Evolutionary conservation across 2,329 filamentous ascomycete genomes (phyloP), one percentile per base, ranked within the genome.

Genomic region (Aspergillus sp.): DNA sequence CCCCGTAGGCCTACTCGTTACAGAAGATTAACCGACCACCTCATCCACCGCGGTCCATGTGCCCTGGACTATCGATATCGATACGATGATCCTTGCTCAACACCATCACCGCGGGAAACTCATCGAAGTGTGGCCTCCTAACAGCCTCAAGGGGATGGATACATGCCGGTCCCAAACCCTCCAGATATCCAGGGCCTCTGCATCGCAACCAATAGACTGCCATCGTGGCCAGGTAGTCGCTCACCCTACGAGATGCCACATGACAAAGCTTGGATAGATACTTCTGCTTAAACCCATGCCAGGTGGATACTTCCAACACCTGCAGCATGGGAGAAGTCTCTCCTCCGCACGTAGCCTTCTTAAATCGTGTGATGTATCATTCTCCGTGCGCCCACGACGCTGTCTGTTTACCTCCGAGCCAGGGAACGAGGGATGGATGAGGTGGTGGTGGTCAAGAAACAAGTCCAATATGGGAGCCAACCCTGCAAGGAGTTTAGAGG

Each of bases 401-500:
- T 36, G 16, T 23, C 17, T 41, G 36, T 47, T 44, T 31, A 34
- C 40, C 20, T n/a, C 25, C 7, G 34, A 29, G 13, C 21, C 32
- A 10, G n/a, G 25, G 38, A 50, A 10, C 5, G 14, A 38, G 14
- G 34, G 14, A 1, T 5, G 14, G 32, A 34, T 13, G 6, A 32
- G 29, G 29, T 32, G n/a, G n/a, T n/a, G 21, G 21, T 23, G 21
- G 6, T 23, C 21, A 3, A 23, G 21, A 23, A 29, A 29, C 9
- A 29, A 29, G 25, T 11, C 25, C 25, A 29, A 29, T n/a, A n/a
- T n/a, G 36, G 19, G 11, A 45, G 47, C 49, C 23, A 36, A 58
- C n/a, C n/a, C n/a, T 64, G 63, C 62, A 66, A 66, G 63, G 63
- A 64, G 62, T 61, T 55, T 52, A 44, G 54, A 31, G 45, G 49